Conservation (phyloP, 352 stramenopile species). For the Pythium volutum region DNA sequence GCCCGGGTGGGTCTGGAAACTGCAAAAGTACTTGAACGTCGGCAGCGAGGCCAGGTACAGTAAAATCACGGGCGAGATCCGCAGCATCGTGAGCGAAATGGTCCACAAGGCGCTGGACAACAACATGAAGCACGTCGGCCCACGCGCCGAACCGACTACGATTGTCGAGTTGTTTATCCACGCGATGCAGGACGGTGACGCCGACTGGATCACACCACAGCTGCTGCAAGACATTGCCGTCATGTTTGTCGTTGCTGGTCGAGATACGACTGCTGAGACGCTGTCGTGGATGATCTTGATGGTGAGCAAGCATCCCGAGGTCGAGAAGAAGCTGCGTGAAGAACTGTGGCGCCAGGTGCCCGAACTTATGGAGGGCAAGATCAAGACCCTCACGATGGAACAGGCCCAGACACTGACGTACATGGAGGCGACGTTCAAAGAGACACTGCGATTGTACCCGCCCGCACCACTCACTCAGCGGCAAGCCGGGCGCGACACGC, state of each 20-base stretch:
- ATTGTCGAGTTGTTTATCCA: constrained; percentile 27
- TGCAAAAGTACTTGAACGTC: constrained; percentile 17
- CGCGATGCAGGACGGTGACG: constrained; percentile 15
- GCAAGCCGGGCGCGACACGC: constrained; percentile 49
- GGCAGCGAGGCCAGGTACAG: constrained; percentile 15
- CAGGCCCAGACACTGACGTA: constrained; percentile 5
- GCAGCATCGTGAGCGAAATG: constrained; percentile 16
- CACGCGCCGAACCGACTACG: constrained; percentile 9
- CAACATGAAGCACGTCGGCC: neutral
- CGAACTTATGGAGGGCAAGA: constrained; percentile 7
- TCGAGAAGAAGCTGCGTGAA: constrained; percentile 26
- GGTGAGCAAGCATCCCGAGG: constrained; percentile 33
- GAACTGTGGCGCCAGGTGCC: constrained; percentile 29
- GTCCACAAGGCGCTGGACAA: constrained; percentile 11
- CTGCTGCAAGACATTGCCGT: constrained; percentile 44
- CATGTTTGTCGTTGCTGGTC: constrained; percentile 45
- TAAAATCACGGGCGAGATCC: neutral
- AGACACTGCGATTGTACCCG: constrained; percentile 13
- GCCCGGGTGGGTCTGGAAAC: constrained; percentile 18
- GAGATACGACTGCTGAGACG: constrained; percentile 49
- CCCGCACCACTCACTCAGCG: constrained; percentile 41
- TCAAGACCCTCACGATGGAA: neutral
- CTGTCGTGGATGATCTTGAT: constrained; percentile 46
- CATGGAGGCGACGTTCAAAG: constrained; percentile 15
- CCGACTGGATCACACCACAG: constrained; percentile 15